Conservation (phyloP, 495 filamentous ascomycete species). For the Aspergillus incahuasiensis region DNA sequence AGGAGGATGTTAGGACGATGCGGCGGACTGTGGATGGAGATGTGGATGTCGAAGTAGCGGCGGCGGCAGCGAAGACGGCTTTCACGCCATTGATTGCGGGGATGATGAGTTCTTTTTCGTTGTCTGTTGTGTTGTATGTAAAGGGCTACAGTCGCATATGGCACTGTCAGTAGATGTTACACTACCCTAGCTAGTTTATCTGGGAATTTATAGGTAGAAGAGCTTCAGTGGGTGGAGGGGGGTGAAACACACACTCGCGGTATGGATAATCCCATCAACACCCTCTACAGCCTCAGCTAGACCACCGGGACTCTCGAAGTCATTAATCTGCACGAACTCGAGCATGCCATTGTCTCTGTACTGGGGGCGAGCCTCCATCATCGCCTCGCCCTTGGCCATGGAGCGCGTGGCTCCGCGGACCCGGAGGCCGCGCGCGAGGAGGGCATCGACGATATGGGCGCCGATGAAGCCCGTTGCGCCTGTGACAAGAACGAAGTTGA, state of each 20-base stretch:
- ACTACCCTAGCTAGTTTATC: too few species aligned
- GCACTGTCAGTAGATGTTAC: too few species aligned
- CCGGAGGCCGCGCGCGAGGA: slow-evolving; percentile 26
- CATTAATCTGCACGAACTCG: slow-evolving; percentile 34
- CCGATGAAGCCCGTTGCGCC: slow-evolving; percentile 40
- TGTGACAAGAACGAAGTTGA: slow-evolving; percentile 33
- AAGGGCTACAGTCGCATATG: too few species aligned
- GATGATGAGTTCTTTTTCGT: slow-evolving; percentile 64
- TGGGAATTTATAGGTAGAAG: too few species aligned
- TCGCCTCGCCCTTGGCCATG: slow-evolving; percentile 25
- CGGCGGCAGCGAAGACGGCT: slow-evolving; percentile 43
- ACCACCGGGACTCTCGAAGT: slow-evolving; percentile 32
- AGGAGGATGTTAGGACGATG: slow-evolving; percentile 71
- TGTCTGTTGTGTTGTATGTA: slow-evolving; percentile 40
- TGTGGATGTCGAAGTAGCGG: slow-evolving; percentile 9
- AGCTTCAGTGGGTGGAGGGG: too few species aligned
- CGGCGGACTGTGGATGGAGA: slow-evolving; percentile 54
- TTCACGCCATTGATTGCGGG: slow-evolving; percentile 72
- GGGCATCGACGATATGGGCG: slow-evolving; percentile 35
- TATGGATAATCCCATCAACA: slow-evolving; percentile 37
- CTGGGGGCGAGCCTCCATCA: slow-evolving; percentile 27
- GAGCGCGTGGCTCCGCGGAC: slow-evolving; percentile 39
- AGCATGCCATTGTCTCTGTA: slow-evolving; percentile 27
- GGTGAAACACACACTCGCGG: slow-evolving; percentile 36
- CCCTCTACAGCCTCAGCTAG: slow-evolving; percentile 31